Conservation (phyloP, 2,329 filamentous ascomycete species). For the Fusarium nanum region DNA sequence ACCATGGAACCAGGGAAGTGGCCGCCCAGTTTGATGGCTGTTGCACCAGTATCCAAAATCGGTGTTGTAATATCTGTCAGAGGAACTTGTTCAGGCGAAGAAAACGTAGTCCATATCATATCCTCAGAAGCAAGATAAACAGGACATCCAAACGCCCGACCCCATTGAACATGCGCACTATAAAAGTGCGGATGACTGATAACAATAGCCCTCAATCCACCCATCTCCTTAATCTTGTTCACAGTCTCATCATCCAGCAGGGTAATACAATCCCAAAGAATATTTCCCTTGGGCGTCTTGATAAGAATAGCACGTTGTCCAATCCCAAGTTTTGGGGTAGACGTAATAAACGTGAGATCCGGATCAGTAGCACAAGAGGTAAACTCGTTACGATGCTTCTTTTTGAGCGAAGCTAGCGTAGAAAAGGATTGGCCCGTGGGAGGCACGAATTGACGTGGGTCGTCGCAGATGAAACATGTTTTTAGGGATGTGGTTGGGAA, state of each 20-base stretch:
- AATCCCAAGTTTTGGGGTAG: conserved; percentile 73
- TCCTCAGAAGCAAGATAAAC: conserved; percentile 78
- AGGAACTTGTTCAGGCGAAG: conserved; percentile 59
- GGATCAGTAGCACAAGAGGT: conserved; percentile 58
- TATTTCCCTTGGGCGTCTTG: conserved; percentile 72
- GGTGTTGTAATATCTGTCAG: conserved; percentile 57
- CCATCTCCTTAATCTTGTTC: conserved; percentile 65
- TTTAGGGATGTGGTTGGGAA: conserved; percentile 59
- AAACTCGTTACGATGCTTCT: conserved; percentile 65
- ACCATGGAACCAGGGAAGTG: conserved; percentile 83
- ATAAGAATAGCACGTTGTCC: conserved; percentile 80
- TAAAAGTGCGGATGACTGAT: conserved; percentile 89
- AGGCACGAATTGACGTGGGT: conserved; percentile 77
- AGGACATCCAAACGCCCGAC: conserved; percentile 72
- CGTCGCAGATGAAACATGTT: conserved; percentile 78
- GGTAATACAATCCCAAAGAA: conserved; percentile 84
- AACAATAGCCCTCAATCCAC: conserved; percentile 77
- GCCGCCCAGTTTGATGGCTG: conserved; percentile 77
- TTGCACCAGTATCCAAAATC: conserved; percentile 61
- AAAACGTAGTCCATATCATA: conserved; percentile 68
- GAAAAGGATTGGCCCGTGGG: conserved; percentile 69
- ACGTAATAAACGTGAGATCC: conserved; percentile 60
- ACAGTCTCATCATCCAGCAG: conserved; percentile 75
- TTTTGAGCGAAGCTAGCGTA: conserved; percentile 61
- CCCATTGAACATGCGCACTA: conserved; percentile 81